Conservation (phyloP, 2,329 filamentous ascomycete genomes). For the Elsinoe necatrix region DNA sequence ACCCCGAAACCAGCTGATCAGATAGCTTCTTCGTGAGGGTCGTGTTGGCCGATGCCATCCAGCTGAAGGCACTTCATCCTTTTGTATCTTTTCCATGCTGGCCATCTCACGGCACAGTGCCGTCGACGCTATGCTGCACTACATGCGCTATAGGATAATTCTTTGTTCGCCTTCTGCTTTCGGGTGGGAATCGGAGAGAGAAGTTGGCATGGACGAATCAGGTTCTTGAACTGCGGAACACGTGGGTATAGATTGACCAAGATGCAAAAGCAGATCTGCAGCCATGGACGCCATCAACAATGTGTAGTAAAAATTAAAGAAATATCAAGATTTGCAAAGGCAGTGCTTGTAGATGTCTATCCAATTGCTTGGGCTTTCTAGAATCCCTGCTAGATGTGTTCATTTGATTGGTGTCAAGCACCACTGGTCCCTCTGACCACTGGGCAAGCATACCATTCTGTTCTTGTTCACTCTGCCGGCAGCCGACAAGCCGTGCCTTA, state of each 20-base stretch:
- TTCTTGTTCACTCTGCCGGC: not conserved
- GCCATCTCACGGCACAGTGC: not conserved
- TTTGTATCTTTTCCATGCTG: constrained; percentile 8
- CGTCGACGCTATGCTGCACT: not conserved
- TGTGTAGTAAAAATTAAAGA: not conserved
- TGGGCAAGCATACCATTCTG: not conserved
- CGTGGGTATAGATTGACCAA: not conserved
- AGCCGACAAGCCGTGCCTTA: not conserved
- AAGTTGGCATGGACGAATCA: constrained; percentile 3
- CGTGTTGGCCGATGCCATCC: not conserved
- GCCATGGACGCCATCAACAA: not conserved
- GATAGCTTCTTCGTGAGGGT: not conserved
- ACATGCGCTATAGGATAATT: constrained; percentile 7
- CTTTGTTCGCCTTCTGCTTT: constrained; percentile 2
- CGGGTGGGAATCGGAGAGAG: not conserved
- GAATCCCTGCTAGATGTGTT: not conserved
- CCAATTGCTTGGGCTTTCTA: not conserved
- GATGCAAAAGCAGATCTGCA: constrained; percentile 4
- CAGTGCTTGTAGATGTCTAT: not conserved
- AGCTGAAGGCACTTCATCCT: not conserved
- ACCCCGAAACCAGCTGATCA: not conserved
- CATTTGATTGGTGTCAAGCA: not conserved
- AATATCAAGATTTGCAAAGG: not conserved
- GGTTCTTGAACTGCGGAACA: not conserved
- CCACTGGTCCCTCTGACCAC: not conserved